These are phyloP conservation scores for Quercus agrifolia DNA, from an alignment of 306 rosid species.

Conservation along the genomic window DNA sequence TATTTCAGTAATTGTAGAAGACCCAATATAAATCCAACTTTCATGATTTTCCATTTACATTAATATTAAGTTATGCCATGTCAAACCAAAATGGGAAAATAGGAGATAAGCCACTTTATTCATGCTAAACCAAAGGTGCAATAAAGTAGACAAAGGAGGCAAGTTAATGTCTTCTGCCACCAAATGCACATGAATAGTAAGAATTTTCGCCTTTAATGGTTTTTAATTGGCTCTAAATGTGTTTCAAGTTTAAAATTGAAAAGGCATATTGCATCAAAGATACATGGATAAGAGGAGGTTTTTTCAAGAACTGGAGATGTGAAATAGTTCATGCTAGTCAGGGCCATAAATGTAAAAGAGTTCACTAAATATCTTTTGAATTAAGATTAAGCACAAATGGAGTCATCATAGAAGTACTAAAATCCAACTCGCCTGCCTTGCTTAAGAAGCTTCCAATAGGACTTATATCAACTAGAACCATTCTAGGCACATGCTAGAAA, in stretches of 20 bases:
- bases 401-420: not conserved
- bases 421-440: not conserved
- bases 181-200: not conserved
- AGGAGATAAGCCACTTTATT: not conserved
- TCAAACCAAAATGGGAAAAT: not conserved
- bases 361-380: not conserved
- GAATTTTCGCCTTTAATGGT: not conserved
- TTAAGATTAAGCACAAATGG: not conserved
- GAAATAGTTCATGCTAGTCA: not conserved
- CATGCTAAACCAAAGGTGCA: too few species aligned
- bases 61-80: not conserved
- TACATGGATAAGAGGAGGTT: not conserved
- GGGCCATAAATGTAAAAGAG: not conserved
- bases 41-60: not conserved
- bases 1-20: not conserved
- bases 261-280: not conserved
- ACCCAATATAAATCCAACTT: not conserved
- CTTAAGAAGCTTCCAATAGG: not conserved
- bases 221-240: not conserved
- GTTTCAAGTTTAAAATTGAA: not conserved
- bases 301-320: not conserved
- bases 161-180: not conserved
- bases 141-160: too few species aligned
- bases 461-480: not conserved
- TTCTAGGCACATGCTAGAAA: not conserved